Base-by-base conservation (phyloP, 441 rosid genomes). In the Gossypium schwendimanii region DNA sequence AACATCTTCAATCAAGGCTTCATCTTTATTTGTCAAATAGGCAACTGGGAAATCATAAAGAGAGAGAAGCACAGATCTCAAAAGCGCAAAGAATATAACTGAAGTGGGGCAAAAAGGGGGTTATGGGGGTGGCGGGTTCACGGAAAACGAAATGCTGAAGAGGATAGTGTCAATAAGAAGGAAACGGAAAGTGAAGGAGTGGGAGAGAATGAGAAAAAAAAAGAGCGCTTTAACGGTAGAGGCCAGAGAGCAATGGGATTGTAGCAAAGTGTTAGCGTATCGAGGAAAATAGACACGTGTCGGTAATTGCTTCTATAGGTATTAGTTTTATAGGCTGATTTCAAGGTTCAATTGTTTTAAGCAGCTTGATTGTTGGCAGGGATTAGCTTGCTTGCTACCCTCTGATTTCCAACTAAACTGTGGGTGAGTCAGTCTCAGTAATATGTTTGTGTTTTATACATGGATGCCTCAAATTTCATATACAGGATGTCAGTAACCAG, bases 251-350 rank as follows among this genome's bases (percentile, higher is more conserved):
- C 67, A 58, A 77, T 63, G 49, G 79, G 76, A 77, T 68, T 75
- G 57, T 62, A 67, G 84, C 24, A 68, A 75, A 75, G 83, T 71
- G 74, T 63, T 76, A 54, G 73, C 45, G 77, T 78, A 79, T 49
- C 31, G 65, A 65, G 71, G 69, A 60, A 63, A 17, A 7, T n/a
- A 69, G 81, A 77, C 85, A 79, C 82, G 83, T 82, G 84, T 72
- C 77, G 9, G 78, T 70, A 39, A 33, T 2, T 61, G 55, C 24
- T 26, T 75, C 36, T 74, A 71, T 41, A 45, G 24, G 4, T 2
- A 28, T 36, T 73, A 26, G 47, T 53, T 52, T 66, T 47, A 3
- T 47, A 1, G 69, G 63, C 62, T 26, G 31, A 33, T 73, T 28
- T 54, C 20, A 23, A 5, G 57, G 63, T 57, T 50, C 39, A 47